Evolutionary conservation across 257 asterid species (phyloP).

Genomic region (Nicotiana benthamiana): DNA sequence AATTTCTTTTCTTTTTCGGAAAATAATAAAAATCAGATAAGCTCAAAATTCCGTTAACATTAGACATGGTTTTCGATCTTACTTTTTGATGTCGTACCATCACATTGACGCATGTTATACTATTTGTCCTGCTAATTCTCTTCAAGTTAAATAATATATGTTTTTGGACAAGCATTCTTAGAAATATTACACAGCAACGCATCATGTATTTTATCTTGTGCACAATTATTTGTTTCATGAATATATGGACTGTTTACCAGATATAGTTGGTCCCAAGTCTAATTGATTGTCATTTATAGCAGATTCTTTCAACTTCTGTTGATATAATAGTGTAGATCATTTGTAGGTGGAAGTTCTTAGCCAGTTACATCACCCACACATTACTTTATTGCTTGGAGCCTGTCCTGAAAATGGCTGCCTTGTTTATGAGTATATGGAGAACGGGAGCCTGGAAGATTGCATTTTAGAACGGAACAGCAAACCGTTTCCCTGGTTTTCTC

Average conservation of each 20-base stretch:
- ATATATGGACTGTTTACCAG: neutral
- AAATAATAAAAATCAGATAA: neutral
- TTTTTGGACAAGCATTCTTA: neutral
- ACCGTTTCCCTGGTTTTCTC: constrained; percentile 60
- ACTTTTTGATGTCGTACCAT: neutral
- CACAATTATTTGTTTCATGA: neutral
- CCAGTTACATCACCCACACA: constrained; percentile 73
- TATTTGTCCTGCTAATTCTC: neutral
- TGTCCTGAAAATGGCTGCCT: constrained; percentile 78
- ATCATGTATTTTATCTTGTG: neutral
- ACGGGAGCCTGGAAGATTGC: constrained; percentile 72
- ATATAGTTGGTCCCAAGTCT: neutral
- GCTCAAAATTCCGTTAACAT: neutral
- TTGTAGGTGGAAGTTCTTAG: constrained; percentile 83
- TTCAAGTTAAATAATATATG: neutral
- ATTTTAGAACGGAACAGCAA: constrained; percentile 28
- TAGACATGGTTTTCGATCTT: neutral
- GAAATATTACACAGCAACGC: neutral
- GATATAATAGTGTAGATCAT: neutral
- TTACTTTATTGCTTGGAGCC: constrained; percentile 74
- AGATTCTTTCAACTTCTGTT: neutral
- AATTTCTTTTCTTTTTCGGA: neutral
- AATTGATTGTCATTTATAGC: neutral
- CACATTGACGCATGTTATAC: neutral
- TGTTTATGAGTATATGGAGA: constrained; percentile 81